Base-by-base conservation (phyloP, 73 alveolate genomes). In the Halteria grandinella region DNA sequence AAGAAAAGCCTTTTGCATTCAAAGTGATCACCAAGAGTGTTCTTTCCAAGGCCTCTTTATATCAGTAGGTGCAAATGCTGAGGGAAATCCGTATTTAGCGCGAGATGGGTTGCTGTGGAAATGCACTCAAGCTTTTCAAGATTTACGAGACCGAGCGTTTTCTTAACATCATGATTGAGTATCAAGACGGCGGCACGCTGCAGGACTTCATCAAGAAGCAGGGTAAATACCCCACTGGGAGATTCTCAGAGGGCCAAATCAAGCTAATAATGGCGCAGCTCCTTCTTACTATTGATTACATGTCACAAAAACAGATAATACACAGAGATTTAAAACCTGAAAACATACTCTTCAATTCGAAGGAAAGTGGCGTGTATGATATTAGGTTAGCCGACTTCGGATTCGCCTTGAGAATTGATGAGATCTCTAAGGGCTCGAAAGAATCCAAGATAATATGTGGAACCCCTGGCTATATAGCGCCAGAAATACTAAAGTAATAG, bases 291-390 rank as follows among this genome's bases (percentile, higher is more conserved):
- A 31, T 57, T 6, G 73, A 57, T 31, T 57, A 57, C 21, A 17
- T 57, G n/a, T 53, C 31, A 14, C 4, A 29, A 18, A 57, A 39
- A 29, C 14, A 29, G 7, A 57, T 57, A 8, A 57, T 57, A 6
- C 73, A 57, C 21, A 21, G 53, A 57, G 73, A 57, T 57, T 8
- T 57, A 25, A 57, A 57, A 20, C 52, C 52, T 6, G 73, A 57
- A 3, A 57, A 57, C 36, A 57, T 57, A 10, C 28, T 57, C 18
- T 32, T 57, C 1, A 28, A 24, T 32, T n/a, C n/a, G n/a, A n/a
- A n/a, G n/a, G n/a, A n/a, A n/a, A n/a, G n/a, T n/a, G n/a, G n/a
- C n/a, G n/a, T n/a, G n/a, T n/a, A n/a, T n/a, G n/a, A n/a, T n/a
- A n/a, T n/a, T n/a, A n/a, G n/a, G n/a, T n/a, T n/a, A n/a, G n/a